phyloP scores from a whole-genome alignment of 1,284 basidiomycete genomes.

The Anthracocystis setariae region DNA sequence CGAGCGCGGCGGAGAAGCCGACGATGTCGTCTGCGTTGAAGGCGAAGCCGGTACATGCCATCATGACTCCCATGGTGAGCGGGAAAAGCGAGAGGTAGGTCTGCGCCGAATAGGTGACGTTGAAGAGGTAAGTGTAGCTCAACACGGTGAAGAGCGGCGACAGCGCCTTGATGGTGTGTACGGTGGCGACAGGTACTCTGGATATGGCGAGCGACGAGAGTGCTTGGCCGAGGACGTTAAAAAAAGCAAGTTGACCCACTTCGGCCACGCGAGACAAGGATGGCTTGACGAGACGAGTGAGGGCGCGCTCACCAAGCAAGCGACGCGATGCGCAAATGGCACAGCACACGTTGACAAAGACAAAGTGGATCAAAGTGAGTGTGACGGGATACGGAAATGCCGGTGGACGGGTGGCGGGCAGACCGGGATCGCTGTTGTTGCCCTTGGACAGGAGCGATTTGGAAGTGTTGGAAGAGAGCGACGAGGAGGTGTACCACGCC shows the following conservation, averaged over 20 bases:
- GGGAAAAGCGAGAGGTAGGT: constrained; percentile 96
- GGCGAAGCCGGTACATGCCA: constrained; percentile 92
- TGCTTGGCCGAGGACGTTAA: constrained; percentile 93
- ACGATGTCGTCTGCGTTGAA: constrained; percentile 74
- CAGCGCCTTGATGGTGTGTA: constrained; percentile 87
- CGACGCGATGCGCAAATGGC: constrained; percentile 70
- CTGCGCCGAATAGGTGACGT: constrained; percentile 87
- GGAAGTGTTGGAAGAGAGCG: constrained; percentile 86
- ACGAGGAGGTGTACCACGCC: constrained; percentile 73
- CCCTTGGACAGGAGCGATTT: constrained; percentile 78
- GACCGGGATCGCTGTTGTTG: background rate
- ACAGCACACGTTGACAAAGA: constrained; percentile 88
- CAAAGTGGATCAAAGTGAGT: constrained; percentile 97
- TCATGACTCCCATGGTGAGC: constrained; percentile 93
- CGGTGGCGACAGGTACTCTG: constrained; percentile 93
- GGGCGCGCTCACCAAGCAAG: constrained; percentile 42
- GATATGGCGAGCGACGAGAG: constrained; percentile 96
- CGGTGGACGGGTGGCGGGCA: constrained; percentile 53
- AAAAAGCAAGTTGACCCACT: constrained; percentile 90
- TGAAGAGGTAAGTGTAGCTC: constrained; percentile 89
- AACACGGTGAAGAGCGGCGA: constrained; percentile 96
- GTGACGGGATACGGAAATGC: constrained; percentile 86
- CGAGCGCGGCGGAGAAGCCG: constrained; percentile 47
- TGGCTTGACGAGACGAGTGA: constrained; percentile 71
- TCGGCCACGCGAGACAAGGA: constrained; percentile 78